Base-by-base conservation (phyloP, 2,329 filamentous ascomycete species). In the Aspergillus hiratsukae region DNA sequence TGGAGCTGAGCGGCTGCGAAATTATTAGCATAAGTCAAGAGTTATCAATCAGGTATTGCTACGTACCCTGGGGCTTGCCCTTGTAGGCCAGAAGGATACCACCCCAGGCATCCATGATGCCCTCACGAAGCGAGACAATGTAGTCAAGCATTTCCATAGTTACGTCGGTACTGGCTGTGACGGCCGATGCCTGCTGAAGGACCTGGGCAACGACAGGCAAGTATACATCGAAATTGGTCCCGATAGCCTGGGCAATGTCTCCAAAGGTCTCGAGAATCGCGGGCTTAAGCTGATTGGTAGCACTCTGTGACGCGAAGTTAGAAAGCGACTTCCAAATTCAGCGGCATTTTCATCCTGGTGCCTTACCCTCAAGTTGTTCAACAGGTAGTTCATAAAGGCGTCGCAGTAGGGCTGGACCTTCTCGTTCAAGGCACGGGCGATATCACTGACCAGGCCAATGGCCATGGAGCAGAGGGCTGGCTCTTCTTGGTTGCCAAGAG, bases 91-190 rank as follows among this genome's bases (percentile, higher is more conserved):
- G 87, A 70, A 99, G 91, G 64, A 96, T 94, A 64, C 94, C 94
- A 68, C 92, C 91, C 92, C 95, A 99, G 35, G 94, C 94, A 81
- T 99, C 94, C 88, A 97, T 96, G 64, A 99, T 97, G 65, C 93
- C 94, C 72, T 99, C 95, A 53, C 94, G 88, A 50, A 99, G 83
- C 21, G 92, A 96, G 62, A 96, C 85, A 65, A 99, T 88, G 72
- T 99, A 99, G 76, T 97, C 93, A 56, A 92, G 87, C 89, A 97
- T 96, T 76, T 99, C 94, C 66, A 92, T 94, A 51, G 89, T 89
- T 57, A 89, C 87, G 64, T 97, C 91, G 28, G 86, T 82, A 55
- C 85, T 85, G 45, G 90, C 85, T 31, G 87, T 89, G 55, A 99
- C 91, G 48, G 83, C 86, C 19, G 91, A 89, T 55, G 94, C 94